A percentile compares a stretch with the other conserved stretches of the same genome.
Evolutionary conservation across 75 land plant genomes (phyloP).

Genomic region (Azolla pinnata): DNA sequence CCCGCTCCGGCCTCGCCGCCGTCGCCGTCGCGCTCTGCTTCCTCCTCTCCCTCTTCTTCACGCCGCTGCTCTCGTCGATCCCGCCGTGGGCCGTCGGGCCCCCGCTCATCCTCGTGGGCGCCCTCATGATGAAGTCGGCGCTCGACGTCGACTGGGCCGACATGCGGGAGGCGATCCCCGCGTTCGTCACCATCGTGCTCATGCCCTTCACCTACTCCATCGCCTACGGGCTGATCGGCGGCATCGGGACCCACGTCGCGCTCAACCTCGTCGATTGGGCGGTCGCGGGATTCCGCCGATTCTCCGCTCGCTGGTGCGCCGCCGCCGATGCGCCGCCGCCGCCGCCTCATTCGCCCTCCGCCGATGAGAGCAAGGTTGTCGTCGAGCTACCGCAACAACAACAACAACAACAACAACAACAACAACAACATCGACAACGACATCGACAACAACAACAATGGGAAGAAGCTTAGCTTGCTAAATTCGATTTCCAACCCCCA

Average conservation of each 20-base stretch:
- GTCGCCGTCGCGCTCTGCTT: slow-evolving; percentile 54
- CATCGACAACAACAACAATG: too few species aligned
- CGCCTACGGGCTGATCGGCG: slow-evolving; percentile 31
- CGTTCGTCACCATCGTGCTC: slow-evolving; percentile 27
- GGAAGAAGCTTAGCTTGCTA: too few species aligned
- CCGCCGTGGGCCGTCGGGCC: slow-evolving; percentile 97
- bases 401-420: too few species aligned
- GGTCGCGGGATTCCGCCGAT: slow-evolving; percentile 1
- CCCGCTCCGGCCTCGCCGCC: slow-evolving; percentile 79
- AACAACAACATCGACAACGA: too few species aligned
- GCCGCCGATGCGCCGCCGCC: background rate
- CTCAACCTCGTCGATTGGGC: slow-evolving; percentile 24
- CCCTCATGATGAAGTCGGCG: slow-evolving; percentile 30
- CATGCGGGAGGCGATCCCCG: slow-evolving; percentile 25
- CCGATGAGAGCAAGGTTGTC: too few species aligned
- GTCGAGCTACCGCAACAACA: too few species aligned
- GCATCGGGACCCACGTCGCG: slow-evolving; percentile 26
- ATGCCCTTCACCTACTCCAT: slow-evolving; percentile 40
- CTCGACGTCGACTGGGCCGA: slow-evolving; percentile 31
- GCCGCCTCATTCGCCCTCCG: background rate
- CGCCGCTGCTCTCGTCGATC: slow-evolving; percentile 59
- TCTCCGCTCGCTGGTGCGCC: background rate
- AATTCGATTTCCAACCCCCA: too few species aligned
- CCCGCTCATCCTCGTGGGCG: slow-evolving; percentile 63
- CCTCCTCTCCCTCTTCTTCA: slow-evolving; percentile 59